Conservation (phyloP, 2,329 filamentous ascomycete species). For the Calonectria pteridis region DNA sequence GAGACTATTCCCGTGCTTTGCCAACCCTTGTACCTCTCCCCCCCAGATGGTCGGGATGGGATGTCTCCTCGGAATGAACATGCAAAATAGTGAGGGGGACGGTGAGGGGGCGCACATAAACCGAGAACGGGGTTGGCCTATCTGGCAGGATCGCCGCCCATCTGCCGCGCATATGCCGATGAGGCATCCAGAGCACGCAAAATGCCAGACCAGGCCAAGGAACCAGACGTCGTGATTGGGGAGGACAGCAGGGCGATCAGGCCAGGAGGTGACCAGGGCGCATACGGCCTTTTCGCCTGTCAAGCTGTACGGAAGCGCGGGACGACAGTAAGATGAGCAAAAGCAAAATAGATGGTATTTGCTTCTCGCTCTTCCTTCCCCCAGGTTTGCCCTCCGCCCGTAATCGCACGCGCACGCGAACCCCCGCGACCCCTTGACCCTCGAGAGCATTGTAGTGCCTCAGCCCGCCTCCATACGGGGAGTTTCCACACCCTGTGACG, state of each 20-base stretch:
- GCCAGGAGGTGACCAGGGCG: conserved; percentile 44
- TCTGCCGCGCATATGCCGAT: conserved; percentile 48
- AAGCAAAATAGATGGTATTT: not conserved
- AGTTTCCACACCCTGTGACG: not conserved
- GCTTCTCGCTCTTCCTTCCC: not conserved
- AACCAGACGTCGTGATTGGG: conserved; percentile 39
- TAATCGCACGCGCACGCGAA: conserved; percentile 5
- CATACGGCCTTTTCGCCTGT: conserved; percentile 13
- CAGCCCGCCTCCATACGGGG: conserved; percentile 14
- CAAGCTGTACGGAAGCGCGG: not conserved
- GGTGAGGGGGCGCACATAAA: conserved; percentile 6
- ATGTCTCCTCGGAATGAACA: conserved; percentile 22
- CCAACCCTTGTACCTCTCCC: not conserved
- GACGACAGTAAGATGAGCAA: not conserved
- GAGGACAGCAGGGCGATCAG: conserved; percentile 39
- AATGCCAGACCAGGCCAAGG: conserved; percentile 18
- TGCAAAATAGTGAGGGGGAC: conserved; percentile 12
- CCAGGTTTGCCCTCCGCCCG: not conserved
- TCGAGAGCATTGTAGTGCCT: conserved; percentile 3
- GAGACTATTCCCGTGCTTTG: conserved; percentile 14
- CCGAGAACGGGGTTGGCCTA: conserved; percentile 36
- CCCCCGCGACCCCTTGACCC: not conserved
- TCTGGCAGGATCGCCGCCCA: conserved; percentile 41
- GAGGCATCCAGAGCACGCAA: conserved; percentile 37
- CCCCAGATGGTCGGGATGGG: conserved; percentile 16